phyloP scores from a whole-genome alignment of 371 early-diverging fungal genomes.

The Mortierella sp. region DNA sequence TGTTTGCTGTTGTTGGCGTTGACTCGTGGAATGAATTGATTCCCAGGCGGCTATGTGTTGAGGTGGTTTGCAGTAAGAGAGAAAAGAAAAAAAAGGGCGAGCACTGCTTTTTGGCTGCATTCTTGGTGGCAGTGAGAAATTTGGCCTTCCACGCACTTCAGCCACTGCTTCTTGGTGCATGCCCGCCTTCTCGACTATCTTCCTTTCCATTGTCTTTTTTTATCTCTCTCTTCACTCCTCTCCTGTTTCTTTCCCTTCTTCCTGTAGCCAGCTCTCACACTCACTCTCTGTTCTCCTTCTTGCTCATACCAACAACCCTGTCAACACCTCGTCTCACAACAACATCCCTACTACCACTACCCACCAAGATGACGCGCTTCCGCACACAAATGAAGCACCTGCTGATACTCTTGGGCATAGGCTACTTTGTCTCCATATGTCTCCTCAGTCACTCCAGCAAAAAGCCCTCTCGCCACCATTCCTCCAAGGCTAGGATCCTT shows the following conservation, averaged over 20 bases:
- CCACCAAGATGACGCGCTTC: constrained; percentile 10
- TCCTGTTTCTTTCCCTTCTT: background rate
- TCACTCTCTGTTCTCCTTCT: background rate
- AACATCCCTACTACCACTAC: background rate
- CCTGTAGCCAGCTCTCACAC: background rate
- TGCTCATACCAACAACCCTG: background rate
- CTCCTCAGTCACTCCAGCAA: constrained; percentile 14
- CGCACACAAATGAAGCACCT: constrained; percentile 21
- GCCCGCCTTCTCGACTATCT: background rate
- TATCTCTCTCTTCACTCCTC: background rate
- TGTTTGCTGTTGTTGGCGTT: background rate
- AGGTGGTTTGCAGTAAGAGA: background rate
- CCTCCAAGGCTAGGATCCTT: constrained; percentile 2
- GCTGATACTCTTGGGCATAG: background rate
- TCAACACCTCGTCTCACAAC: background rate
- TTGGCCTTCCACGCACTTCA: background rate
- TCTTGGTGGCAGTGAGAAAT: background rate
- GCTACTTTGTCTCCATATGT: constrained; percentile 8
- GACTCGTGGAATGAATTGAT: background rate
- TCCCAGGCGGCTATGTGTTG: background rate
- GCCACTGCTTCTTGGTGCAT: background rate
- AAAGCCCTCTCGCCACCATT: background rate
- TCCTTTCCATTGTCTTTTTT: background rate
- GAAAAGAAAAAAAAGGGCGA: background rate
- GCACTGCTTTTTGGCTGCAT: background rate